Evolutionary conservation across 202 grass and related monocot species (phyloP), one percentile per base, ranked within the genome.

Genomic region (Brachypodium distachyon): DNA sequence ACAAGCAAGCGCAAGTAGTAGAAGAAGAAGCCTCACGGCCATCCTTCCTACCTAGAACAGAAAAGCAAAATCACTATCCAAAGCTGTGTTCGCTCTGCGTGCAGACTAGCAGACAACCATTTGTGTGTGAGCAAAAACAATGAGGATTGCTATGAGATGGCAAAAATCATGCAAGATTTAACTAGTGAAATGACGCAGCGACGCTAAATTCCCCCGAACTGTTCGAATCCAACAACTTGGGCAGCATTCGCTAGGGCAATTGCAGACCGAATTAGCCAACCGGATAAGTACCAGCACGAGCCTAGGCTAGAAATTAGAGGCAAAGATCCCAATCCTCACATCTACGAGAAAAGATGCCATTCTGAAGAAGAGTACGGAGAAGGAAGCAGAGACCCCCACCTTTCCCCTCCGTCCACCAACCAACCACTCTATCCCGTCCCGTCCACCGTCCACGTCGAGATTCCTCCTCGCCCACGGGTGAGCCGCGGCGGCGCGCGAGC

Each of bases 1-100:
- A 18, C 64, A 77, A 65, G 67, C 21, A 49, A 85, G 43, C 40
- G 52, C 72, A 25, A 89, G 64, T 3, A 88, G 70, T 3, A 78
- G 26, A 0, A 67, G 64, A 25, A 77, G 66, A 51, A 61, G 28
- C 75, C 69, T 80, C 55, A 48, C 23, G 47, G 38, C 76, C 86
- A 88, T 88, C 11, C 52, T 25, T 76, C 18, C 32, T 65, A 64
- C 72, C 60, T 73, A 38, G 16, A 68, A 68, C 29, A 77, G 28
- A 38, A 38, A 74, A 16, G 10, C 43, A 37, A 78, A 63, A 63
- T 70, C 44, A 74, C 8, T 33, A 61, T 44, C 43, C 22, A 40
- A 11, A 29, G 60, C 12, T 34, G 73, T 18, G 74, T 42, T 52
- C 14, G 19, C 21, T 61, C 50, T 57, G 27, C 70, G 65, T n/a